Conservation (phyloP, 306 rosid genomes). For the Cicer judaicum region DNA sequence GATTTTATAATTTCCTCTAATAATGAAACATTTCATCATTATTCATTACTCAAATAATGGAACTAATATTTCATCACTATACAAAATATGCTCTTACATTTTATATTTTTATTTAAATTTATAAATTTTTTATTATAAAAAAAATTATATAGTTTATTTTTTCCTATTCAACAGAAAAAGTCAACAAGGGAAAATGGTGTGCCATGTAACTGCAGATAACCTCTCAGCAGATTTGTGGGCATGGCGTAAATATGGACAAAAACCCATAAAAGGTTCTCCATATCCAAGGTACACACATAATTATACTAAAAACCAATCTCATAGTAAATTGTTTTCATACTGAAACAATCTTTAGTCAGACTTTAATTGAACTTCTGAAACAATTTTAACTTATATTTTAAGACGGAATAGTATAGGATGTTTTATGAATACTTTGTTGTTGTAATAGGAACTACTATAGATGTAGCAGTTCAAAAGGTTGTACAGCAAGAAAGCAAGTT, state of each 20-base stretch:
- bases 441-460: constrained; percentile 72
- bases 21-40: not conserved
- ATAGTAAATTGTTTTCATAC: too few relatives aligned
- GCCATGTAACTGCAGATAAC: constrained; percentile 64
- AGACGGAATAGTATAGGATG: too few relatives aligned
- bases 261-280: constrained; percentile 85
- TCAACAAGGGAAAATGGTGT: constrained; percentile 62
- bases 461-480: constrained; percentile 83
- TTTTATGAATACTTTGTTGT: not conserved
- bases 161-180: constrained; percentile 52
- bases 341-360: too few relatives aligned
- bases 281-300: constrained; percentile 61
- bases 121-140: too few relatives aligned
- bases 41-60: too few relatives aligned
- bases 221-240: constrained; percentile 83
- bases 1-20: not conserved
- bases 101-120: not conserved
- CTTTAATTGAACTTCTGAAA: too few relatives aligned
- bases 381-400: too few relatives aligned
- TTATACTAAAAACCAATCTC: not conserved
- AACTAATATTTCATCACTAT: too few relatives aligned
- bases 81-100: not conserved
- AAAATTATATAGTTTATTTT: not conserved
- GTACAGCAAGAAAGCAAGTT: constrained; percentile 77
- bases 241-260: constrained; percentile 84